A percentile compares a stretch with the other conserved stretches of the same genome.
Evolutionary conservation across 352 stramenopile species (phyloP).

Genomic region (Globisporangium barbulae): DNA sequence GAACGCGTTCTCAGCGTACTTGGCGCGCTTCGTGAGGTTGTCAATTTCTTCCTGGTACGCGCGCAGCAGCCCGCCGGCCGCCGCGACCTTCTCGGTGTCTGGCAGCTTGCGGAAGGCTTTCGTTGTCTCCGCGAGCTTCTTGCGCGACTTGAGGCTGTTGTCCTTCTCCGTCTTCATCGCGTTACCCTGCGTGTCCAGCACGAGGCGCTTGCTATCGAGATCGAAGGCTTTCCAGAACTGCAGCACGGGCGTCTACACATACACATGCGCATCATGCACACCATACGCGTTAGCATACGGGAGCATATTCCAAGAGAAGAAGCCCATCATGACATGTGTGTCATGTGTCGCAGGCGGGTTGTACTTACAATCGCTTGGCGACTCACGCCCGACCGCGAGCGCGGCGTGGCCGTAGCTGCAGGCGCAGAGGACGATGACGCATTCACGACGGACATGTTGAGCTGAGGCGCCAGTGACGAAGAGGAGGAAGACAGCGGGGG

Average conservation of each 20-base stretch:
- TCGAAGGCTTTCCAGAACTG: slow-evolving; percentile 88
- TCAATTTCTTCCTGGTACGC: slow-evolving; percentile 93
- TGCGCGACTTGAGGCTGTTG: slow-evolving; percentile 67
- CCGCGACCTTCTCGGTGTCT: slow-evolving; percentile 69
- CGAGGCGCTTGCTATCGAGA: slow-evolving; percentile 82
- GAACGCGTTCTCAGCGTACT: slow-evolving; percentile 89
- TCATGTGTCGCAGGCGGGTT: background rate
- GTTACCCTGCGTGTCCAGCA: slow-evolving; percentile 70
- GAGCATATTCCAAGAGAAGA: background rate
- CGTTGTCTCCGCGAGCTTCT: slow-evolving; percentile 83
- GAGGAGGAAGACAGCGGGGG: slow-evolving; percentile 1
- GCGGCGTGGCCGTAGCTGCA: background rate
- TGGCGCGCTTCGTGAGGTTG: slow-evolving; percentile 89
- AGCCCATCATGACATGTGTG: no score
- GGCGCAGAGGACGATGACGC: background rate
- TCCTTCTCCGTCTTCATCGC: slow-evolving; percentile 87
- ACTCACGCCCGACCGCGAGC: slow-evolving; percentile 18
- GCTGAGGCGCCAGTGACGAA: background rate
- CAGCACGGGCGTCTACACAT: slow-evolving; percentile 46
- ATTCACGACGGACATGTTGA: background rate
- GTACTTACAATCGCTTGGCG: slow-evolving; percentile 30
- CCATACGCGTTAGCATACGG: background rate
- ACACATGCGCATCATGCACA: background rate
- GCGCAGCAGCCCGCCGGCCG: slow-evolving; percentile 63
- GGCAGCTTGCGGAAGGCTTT: slow-evolving; percentile 77